Evolutionary conservation across 352 stramenopile species (phyloP).

Genomic region (Globisporangium parvum): DNA sequence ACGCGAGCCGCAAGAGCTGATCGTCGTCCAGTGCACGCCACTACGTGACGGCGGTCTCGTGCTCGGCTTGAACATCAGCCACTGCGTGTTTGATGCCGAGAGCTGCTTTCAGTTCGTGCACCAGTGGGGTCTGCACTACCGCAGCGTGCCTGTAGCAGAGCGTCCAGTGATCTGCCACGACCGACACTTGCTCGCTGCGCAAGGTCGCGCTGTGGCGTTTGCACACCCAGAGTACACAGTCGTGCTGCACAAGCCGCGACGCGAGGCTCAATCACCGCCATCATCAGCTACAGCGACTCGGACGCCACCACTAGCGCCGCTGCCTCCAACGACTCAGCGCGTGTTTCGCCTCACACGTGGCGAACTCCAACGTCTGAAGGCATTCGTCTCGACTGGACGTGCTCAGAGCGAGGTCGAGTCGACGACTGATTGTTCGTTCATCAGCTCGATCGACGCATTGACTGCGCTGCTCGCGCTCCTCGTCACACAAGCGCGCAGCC

Average conservation of each 20-base stretch:
- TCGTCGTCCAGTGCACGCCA: constrained; percentile 10
- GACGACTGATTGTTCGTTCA: not conserved
- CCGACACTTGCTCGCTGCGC: constrained; percentile 2
- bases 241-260: not conserved
- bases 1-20: not conserved
- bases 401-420: not conserved
- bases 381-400: not conserved
- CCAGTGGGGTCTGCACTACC: constrained; percentile 14
- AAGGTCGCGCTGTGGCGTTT: not conserved
- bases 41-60: constrained; percentile 7
- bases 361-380: constrained; percentile 6
- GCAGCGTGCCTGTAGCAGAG: not conserved
- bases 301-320: not conserved
- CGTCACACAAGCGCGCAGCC: constrained; percentile 11
- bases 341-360: constrained; percentile 1
- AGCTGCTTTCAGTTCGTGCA: constrained; percentile 11
- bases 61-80: constrained; percentile 13
- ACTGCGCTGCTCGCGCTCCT: constrained; percentile 11
- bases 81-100: constrained; percentile 10
- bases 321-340: constrained; percentile 1
- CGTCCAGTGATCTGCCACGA: constrained; percentile 6
- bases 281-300: not conserved
- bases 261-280: not conserved
- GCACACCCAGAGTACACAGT: constrained; percentile 13
- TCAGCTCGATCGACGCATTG: constrained; percentile 11